Conservation (phyloP, 306 rosid species). For the Malus sieversii region DNA sequence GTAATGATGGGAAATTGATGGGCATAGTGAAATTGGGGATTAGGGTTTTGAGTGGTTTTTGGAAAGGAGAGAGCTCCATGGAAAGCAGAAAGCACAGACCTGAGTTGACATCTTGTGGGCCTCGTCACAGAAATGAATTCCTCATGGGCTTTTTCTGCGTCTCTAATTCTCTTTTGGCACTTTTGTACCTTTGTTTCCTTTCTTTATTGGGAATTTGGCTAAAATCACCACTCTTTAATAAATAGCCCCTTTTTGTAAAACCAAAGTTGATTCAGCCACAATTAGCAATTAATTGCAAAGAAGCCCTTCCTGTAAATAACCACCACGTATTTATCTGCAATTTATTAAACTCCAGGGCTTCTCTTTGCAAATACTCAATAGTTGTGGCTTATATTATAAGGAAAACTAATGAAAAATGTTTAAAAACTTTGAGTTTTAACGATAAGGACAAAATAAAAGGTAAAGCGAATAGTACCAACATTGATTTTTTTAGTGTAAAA, state of each 20-base stretch:
- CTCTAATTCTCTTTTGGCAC: not conserved
- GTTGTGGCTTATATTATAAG: too few relatives aligned
- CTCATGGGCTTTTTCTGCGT: not conserved
- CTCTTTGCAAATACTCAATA: too few relatives aligned
- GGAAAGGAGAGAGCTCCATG: not conserved
- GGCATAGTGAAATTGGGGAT: not conserved
- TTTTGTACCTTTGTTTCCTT: not conserved
- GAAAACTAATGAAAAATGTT: too few relatives aligned
- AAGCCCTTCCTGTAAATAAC: not conserved
- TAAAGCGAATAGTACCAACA: too few relatives aligned
- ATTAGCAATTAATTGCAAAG: not conserved
- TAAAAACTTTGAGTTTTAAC: too few relatives aligned
- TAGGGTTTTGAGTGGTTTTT: constrained; percentile 20
- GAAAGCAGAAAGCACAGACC: constrained; percentile 1
- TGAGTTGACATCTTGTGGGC: not conserved
- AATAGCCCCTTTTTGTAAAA: too few relatives aligned
- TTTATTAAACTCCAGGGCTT: not conserved
- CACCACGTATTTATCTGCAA: not conserved
- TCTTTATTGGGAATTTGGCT: too few relatives aligned
- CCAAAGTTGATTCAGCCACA: too few relatives aligned
- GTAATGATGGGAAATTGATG: not conserved
- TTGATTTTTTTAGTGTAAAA: too few relatives aligned
- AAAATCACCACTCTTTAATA: too few relatives aligned
- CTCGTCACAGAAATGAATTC: not conserved
- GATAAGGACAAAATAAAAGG: too few relatives aligned